Percentiles rank a stretch among this genome's conserved stretches.
Conservation (phyloP, 2,329 filamentous ascomycete genomes). For the Ophiostoma triangulosporum region DNA sequence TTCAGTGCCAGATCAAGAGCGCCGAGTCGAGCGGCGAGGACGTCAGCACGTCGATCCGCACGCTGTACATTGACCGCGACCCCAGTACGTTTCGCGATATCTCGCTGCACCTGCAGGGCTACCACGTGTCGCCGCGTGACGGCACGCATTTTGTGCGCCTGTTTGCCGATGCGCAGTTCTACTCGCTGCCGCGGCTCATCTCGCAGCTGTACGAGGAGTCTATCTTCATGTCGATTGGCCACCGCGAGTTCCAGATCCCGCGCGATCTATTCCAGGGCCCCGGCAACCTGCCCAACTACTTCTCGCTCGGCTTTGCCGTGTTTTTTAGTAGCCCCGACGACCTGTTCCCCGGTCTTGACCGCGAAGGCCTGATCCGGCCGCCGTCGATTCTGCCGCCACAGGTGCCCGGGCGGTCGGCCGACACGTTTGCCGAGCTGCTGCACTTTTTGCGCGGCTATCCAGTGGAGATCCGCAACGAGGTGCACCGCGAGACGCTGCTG, state of each 20-base stretch:
- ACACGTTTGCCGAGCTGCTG: slow-evolving; percentile 70
- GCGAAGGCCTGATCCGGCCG: slow-evolving; percentile 66
- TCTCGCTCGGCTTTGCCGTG: slow-evolving; percentile 75
- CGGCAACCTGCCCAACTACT: slow-evolving; percentile 91
- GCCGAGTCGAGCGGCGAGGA: slow-evolving; percentile 44
- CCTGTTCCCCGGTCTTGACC: slow-evolving; percentile 73
- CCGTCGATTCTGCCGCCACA: slow-evolving; percentile 74
- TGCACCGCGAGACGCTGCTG: slow-evolving; percentile 63
- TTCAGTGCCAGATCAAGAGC: slow-evolving; percentile 63
- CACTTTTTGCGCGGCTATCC: slow-evolving; percentile 76
- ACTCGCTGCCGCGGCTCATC: slow-evolving; percentile 66
- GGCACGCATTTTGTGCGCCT: slow-evolving; percentile 80
- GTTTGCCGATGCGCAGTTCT: slow-evolving; percentile 92
- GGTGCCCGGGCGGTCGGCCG: slow-evolving; percentile 69
- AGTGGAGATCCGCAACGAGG: slow-evolving; percentile 59
- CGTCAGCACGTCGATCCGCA: slow-evolving; percentile 43
- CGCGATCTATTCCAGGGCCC: slow-evolving; percentile 74
- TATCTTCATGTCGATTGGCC: slow-evolving; percentile 84
- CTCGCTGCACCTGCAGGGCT: slow-evolving; percentile 79
- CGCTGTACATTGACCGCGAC: slow-evolving; percentile 90
- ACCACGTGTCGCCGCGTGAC: slow-evolving; percentile 71
- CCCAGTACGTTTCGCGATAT: slow-evolving; percentile 83
- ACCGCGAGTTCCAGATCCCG: slow-evolving; percentile 77
- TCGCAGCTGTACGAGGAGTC: slow-evolving; percentile 84
- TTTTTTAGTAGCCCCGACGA: slow-evolving; percentile 74